These are phyloP conservation scores for Symbiodinium natans DNA, from an alignment of 73 alveolate genomes.

Conservation along the genomic window DNA sequence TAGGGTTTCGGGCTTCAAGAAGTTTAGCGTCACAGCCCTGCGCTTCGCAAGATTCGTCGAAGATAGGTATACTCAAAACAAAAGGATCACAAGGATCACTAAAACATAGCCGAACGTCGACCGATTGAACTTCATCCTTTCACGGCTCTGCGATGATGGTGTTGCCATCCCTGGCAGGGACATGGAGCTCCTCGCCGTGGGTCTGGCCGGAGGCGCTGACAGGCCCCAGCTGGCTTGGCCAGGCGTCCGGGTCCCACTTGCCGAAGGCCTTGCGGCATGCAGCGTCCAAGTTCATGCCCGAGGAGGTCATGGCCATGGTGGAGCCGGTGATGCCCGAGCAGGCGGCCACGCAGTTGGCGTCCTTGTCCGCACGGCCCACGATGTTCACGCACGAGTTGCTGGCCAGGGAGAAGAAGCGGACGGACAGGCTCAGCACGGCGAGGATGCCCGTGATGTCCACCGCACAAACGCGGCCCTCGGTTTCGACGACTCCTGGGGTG, in stretches of 20 bases:
- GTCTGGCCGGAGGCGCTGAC: no score
- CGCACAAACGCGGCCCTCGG: neutral
- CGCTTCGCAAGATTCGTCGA: no score
- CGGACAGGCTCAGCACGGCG: neutral
- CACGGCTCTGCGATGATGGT: no score
- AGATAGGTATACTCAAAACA: no score
- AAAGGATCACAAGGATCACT: no score
- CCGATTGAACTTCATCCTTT: no score
- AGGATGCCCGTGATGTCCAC: neutral
- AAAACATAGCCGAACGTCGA: no score
- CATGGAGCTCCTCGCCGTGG: no score
- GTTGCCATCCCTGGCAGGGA: no score
- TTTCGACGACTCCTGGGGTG: neutral
- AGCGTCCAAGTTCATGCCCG: constrained; percentile 11
- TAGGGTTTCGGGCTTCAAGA: neutral
- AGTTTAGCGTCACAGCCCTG: no score
- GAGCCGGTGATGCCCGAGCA: neutral
- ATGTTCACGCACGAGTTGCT: neutral
- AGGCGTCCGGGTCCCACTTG: neutral
- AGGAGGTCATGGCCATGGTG: neutral
- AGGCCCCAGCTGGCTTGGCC: no score
- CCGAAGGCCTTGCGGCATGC: neutral
- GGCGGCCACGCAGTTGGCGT: neutral
- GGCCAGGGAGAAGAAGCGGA: neutral
- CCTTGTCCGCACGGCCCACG: neutral